phyloP scores from a whole-genome alignment of 208 protist species.

The Acanthamoeba royreba region DNA sequence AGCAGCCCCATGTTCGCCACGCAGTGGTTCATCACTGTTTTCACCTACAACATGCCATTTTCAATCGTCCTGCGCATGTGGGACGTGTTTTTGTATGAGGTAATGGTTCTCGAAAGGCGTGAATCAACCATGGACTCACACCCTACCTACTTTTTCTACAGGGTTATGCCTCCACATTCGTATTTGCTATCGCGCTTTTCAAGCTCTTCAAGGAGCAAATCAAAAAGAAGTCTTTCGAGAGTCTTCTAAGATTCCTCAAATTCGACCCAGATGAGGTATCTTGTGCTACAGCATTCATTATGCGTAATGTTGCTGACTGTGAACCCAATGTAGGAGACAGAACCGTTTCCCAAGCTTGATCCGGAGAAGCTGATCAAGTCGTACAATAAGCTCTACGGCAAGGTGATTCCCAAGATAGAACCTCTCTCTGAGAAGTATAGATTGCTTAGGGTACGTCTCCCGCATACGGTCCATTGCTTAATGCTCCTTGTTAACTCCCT shows the following conservation, averaged over 20 bases:
- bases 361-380: constrained; percentile 16
- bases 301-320: not conserved
- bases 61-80: constrained; percentile 27
- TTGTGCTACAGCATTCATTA: not conserved
- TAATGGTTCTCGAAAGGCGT: not conserved
- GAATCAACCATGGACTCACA: not conserved
- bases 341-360: constrained; percentile 13
- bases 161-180: not conserved
- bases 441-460: not conserved
- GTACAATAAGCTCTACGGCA: not conserved
- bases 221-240: not conserved
- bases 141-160: not conserved
- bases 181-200: not conserved
- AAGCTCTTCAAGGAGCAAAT: not conserved
- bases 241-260: not conserved
- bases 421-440: not conserved
- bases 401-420: not conserved
- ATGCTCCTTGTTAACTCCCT: not conserved
- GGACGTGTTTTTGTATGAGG: constrained; percentile 45
- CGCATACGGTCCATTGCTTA: not conserved
- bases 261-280: constrained; percentile 30
- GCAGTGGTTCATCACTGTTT: constrained; percentile 60
- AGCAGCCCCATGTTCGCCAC: constrained; percentile 40
- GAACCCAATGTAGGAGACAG: not conserved
- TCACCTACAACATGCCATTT: constrained; percentile 44